Evolutionary conservation across 371 early-diverging fungal species (phyloP).

Genomic region (Nosema muscidifuracis): DNA sequence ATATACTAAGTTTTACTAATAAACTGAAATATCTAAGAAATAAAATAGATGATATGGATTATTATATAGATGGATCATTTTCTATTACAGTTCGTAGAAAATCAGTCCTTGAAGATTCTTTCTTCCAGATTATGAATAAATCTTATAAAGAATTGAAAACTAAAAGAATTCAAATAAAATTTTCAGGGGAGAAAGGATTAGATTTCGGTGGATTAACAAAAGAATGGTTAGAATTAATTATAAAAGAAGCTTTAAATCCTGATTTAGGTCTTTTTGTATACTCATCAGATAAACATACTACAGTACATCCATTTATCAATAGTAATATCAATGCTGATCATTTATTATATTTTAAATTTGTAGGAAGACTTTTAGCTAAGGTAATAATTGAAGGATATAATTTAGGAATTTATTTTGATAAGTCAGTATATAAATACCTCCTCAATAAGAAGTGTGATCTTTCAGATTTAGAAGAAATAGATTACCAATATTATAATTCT

Average conservation of each 20-base stretch:
- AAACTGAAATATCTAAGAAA: not conserved
- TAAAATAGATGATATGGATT: not conserved
- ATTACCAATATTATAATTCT: slow-evolving; percentile 87
- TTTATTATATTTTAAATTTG: slow-evolving; percentile 87
- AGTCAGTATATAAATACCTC: slow-evolving; percentile 92
- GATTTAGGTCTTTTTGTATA: slow-evolving; percentile 86
- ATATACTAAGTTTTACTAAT: slow-evolving; percentile 1
- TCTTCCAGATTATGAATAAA: slow-evolving; percentile 48
- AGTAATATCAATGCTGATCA: slow-evolving; percentile 89
- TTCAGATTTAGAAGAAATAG: slow-evolving; percentile 87
- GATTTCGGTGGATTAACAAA: slow-evolving; percentile 95
- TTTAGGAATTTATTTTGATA: slow-evolving; percentile 86
- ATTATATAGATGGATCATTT: not conserved
- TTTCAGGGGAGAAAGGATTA: slow-evolving; percentile 89
- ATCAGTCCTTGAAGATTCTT: slow-evolving; percentile 44
- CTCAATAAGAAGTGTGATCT: slow-evolving; percentile 78
- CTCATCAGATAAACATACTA: slow-evolving; percentile 82
- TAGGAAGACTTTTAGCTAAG: slow-evolving; percentile 92
- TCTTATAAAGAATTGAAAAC: slow-evolving; percentile 33
- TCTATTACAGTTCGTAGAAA: slow-evolving; percentile 32
- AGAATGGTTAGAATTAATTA: slow-evolving; percentile 91
- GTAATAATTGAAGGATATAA: slow-evolving; percentile 86
- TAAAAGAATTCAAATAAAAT: slow-evolving; percentile 78
- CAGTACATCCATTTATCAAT: slow-evolving; percentile 87
- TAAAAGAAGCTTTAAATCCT: slow-evolving; percentile 93